Evolutionary conservation across 140 eudicot species (phyloP).

Genomic region (Erigeron philadelphicus): DNA sequence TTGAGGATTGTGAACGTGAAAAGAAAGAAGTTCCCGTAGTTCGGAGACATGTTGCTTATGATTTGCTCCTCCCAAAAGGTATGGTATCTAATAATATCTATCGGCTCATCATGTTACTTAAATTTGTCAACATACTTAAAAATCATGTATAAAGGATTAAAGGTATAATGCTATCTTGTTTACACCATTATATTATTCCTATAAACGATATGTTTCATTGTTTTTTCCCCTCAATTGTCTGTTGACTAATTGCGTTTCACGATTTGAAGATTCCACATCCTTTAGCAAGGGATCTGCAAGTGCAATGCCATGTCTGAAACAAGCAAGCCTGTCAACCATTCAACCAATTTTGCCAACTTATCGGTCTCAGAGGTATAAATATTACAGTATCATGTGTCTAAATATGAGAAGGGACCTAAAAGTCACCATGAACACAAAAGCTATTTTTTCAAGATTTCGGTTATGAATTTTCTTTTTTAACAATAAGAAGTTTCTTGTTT

Average conservation of each 20-base stretch:
- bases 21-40: conserved; percentile 76
- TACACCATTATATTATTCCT: neutral
- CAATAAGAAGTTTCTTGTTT: conserved; percentile 20
- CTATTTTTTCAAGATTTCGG: conserved; percentile 20
- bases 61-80: conserved; percentile 90
- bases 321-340: conserved; percentile 37
- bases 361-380: conserved; percentile 23
- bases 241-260: conserved; percentile 23
- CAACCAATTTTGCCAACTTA: conserved; percentile 36
- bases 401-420: conserved; percentile 31
- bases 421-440: conserved; percentile 20
- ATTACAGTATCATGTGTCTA: conserved; percentile 27
- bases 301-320: conserved; percentile 35
- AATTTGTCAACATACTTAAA: conserved; percentile 5
- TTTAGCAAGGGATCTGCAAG: conserved; percentile 39
- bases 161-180: neutral
- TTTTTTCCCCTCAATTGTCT: neutral
- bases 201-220: too few species aligned
- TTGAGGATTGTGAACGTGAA: conserved; percentile 73
- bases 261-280: conserved; percentile 37
- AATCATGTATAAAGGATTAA: neutral
- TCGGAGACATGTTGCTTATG: conserved; percentile 74
- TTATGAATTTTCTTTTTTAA: conserved; percentile 7
- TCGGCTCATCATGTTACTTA: conserved; percentile 4
- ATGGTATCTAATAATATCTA: conserved; percentile 10